Conservation (phyloP, 2,329 filamentous ascomycete species). For the Fusarium nisikadoi region DNA sequence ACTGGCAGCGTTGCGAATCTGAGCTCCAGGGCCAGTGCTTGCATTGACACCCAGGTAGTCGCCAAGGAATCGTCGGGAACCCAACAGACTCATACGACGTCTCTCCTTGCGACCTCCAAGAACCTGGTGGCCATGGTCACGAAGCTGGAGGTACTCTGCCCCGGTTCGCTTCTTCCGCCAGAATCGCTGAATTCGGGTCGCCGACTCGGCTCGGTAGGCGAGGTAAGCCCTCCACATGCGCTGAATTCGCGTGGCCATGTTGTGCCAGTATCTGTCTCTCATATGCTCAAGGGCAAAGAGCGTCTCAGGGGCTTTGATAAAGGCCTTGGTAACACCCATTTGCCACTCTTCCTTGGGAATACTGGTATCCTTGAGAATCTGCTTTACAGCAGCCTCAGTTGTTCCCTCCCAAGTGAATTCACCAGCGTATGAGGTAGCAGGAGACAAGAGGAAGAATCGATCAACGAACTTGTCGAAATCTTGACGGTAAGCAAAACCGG, state of each 20-base stretch:
- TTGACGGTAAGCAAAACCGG: slow-evolving; percentile 96
- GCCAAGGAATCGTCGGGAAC: slow-evolving; percentile 90
- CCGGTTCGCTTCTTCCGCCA: slow-evolving; percentile 95
- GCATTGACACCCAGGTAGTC: slow-evolving; percentile 94
- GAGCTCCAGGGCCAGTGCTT: slow-evolving; percentile 79
- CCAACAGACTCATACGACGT: slow-evolving; percentile 88
- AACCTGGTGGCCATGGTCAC: slow-evolving; percentile 86
- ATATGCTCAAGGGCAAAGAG: slow-evolving; percentile 97
- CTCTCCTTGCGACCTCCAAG: slow-evolving; percentile 90
- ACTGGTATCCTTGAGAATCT: slow-evolving; percentile 95
- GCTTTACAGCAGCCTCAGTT: slow-evolving; percentile 84
- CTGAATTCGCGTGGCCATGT: slow-evolving; percentile 98
- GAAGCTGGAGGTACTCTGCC: slow-evolving; percentile 86
- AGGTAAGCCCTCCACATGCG: slow-evolving; percentile 97
- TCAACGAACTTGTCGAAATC: slow-evolving; percentile 99
- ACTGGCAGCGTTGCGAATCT: slow-evolving; percentile 79
- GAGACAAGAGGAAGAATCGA: slow-evolving; percentile 93
- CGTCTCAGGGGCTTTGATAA: slow-evolving; percentile 98
- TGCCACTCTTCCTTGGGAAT: slow-evolving; percentile 97
- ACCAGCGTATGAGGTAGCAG: slow-evolving; percentile 93
- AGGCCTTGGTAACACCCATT: slow-evolving; percentile 95
- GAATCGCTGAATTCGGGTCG: slow-evolving; percentile 92
- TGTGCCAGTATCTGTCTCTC: slow-evolving; percentile 98
- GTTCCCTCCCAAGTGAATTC: slow-evolving; percentile 97
- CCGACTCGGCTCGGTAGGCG: slow-evolving; percentile 90